Evolutionary conservation across 805 yeast genomes (phyloP).

Genomic region (Lipomyces orientalis): DNA sequence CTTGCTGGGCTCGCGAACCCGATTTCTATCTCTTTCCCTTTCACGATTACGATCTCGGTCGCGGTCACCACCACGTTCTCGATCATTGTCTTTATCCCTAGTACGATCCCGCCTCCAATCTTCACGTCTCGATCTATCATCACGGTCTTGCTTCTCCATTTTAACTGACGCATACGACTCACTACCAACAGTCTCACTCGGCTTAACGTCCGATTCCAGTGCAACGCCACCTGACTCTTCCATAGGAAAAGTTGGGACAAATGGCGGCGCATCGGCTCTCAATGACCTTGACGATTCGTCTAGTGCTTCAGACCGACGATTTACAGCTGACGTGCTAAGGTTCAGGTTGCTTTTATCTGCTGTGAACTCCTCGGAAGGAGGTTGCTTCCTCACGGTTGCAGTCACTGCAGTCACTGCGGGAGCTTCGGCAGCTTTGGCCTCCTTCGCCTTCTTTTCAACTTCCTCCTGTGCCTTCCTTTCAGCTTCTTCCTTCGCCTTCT

Average conservation of each 20-base stretch:
- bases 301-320: background rate
- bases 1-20: conserved; percentile 2
- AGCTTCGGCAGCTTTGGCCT: conserved; percentile 1
- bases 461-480: background rate
- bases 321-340: background rate
- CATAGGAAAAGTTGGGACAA: background rate
- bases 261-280: conserved; percentile 3
- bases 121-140: conserved; percentile 3
- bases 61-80: conserved; percentile 16
- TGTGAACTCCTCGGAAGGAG: background rate
- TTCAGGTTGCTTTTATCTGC: background rate
- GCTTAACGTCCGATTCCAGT: background rate
- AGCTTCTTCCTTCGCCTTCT: conserved; percentile 2
- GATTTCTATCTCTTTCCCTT: conserved; percentile 5
- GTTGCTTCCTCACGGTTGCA: conserved; percentile 6
- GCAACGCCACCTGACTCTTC: background rate
- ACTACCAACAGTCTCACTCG: background rate
- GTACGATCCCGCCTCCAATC: conserved; percentile 7
- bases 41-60: conserved; percentile 16
- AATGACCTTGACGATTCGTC: background rate
- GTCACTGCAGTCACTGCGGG: background rate
- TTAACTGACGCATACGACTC: background rate
- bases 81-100: conserved; percentile 15
- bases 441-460: background rate
- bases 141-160: background rate